Base-by-base conservation (phyloP, 192 early-diverging fungal species). In the Coemansia sp. region DNA sequence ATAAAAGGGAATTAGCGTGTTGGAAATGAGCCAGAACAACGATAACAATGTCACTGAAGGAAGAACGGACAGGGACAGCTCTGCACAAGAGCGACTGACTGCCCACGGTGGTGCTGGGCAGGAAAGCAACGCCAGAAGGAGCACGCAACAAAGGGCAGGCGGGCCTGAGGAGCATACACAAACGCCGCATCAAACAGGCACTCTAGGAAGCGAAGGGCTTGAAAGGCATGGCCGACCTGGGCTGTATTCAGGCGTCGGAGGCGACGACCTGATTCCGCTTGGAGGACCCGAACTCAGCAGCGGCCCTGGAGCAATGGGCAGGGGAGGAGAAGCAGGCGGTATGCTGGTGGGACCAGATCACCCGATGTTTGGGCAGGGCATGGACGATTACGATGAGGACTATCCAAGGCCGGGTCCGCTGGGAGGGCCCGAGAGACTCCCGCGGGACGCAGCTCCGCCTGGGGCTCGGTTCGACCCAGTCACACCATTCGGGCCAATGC, bases 381-480 rank as follows among this genome's bases (percentile, higher is more conserved):
- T 73, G 9, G 35, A 45, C 32, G 73, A 45, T 9, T 7, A 71
- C 14, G 40, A 22, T 23, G 65, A 52, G 35, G 66, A 42, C 19
- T 65, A 19, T 45, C 40, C 22, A 59, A 70, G 25, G 69, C 73
- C 23, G 65, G 80, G 32, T 64, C 85, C 33, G 78, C 77, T 45
- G 73, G 89, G 86, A 15, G 87, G 87, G 13, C 85, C 87, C 19
- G 78, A 76, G 62, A 61, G 74, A 9, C 77, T 93, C n/a, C 90
- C 90, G 20, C 78, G 72, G 62, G 90, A 87, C 23, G 83, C 90
- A 25, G 90, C 91, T 50, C 91, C 91, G 9, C 85, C 93, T 13
- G 93, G 93, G 23, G 95, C 95, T 10, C 85, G 94, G 20, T 97
- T 94, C 75, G 93, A 97, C 72, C 95, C 95, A 7, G 92, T 95